A percentile compares a stretch with the other conserved stretches of the same genome.
These are phyloP conservation scores for Syzygium malaccense DNA, from an alignment of 441 rosid species.

Conservation along the genomic window DNA sequence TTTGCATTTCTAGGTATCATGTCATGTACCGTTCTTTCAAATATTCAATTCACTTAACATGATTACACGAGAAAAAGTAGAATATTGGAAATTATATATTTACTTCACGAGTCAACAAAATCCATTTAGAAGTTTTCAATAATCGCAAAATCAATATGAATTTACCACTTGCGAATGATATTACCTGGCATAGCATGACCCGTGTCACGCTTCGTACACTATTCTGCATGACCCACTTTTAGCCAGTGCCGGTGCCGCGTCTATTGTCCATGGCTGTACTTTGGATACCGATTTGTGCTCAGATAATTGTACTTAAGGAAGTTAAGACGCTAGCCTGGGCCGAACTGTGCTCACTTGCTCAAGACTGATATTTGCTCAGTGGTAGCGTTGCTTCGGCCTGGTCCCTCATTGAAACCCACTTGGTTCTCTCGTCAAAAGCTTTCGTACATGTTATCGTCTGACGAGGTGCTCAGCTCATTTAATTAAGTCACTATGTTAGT, in stretches of 20 bases:
- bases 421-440: not conserved
- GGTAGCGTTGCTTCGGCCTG: not conserved
- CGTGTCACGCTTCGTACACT: not conserved
- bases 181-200: not conserved
- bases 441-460: not conserved
- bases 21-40: not conserved
- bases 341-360: not conserved
- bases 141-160: not conserved
- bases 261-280: not conserved
- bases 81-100: not conserved
- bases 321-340: not conserved
- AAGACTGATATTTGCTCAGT: not conserved
- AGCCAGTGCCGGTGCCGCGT: not conserved
- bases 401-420: not conserved
- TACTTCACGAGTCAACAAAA: not conserved
- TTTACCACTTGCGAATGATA: not conserved
- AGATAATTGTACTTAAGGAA: not conserved
- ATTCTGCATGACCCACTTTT: not conserved
- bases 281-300: not conserved
- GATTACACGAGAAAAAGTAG: not conserved
- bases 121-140: not conserved
- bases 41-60: not conserved
- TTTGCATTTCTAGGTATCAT: not conserved
- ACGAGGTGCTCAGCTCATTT: not conserved
- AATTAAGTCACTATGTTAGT: not conserved